Percentiles rank a stretch among this genome's conserved stretches.
Conservation (phyloP, 78 protist species). For the slime mould (Dictyostelium discoideum) region DNA sequence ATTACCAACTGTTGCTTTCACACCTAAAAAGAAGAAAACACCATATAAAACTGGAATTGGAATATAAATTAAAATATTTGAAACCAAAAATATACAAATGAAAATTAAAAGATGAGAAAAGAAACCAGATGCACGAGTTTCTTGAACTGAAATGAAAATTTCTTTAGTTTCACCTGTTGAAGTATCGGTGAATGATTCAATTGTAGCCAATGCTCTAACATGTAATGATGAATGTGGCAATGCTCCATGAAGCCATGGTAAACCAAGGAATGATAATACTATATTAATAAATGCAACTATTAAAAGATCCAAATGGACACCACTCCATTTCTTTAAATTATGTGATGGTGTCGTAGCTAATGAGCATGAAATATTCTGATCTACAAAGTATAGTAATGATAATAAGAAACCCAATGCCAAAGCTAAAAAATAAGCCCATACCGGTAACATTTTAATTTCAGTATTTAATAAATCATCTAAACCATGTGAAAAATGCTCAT, state of each 20-base stretch:
- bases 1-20: not conserved
- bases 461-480: not conserved
- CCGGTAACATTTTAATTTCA: not conserved
- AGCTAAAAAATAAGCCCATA: not conserved
- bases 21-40: conserved; percentile 28
- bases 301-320: conserved; percentile 19
- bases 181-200: not conserved
- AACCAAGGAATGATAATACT: conserved; percentile 19
- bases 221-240: conserved; percentile 30
- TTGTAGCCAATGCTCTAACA: conserved; percentile 24
- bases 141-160: conserved; percentile 11
- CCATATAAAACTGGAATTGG: conserved; percentile 36
- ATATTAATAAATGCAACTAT: conserved; percentile 12
- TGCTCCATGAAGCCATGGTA: conserved; percentile 44
- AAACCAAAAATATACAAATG: conserved; percentile 4
- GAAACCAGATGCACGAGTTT: conserved; percentile 14
- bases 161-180: not conserved
- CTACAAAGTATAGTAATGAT: conserved; percentile 10
- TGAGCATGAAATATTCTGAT: conserved; percentile 41
- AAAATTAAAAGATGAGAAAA: conserved; percentile 13
- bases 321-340: conserved; percentile 10
- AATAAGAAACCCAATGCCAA: conserved; percentile 29
- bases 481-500: not conserved
- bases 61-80: not conserved
- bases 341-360: not conserved